Evolutionary conservation across 306 rosid species (phyloP).

Genomic region (Dalbergia cochinchinensis): DNA sequence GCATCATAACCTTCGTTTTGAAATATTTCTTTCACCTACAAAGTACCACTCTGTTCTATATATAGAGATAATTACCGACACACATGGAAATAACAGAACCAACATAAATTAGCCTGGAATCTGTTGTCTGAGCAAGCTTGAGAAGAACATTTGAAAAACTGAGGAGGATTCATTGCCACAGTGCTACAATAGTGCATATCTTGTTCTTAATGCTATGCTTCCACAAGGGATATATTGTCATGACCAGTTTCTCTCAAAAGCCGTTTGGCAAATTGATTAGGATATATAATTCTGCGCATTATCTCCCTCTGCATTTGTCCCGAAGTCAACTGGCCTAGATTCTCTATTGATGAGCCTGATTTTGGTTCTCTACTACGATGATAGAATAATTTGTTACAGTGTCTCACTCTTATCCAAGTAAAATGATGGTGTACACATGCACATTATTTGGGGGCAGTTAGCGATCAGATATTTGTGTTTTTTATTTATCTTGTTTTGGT

Average conservation of each 20-base stretch:
- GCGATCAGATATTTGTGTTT: background rate
- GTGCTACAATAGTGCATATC: background rate
- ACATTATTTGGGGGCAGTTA: conserved; percentile 16
- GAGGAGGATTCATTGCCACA: background rate
- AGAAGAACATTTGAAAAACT: background rate
- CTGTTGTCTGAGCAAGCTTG: background rate
- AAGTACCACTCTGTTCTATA: too few species aligned
- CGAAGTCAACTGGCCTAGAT: conserved; percentile 17
- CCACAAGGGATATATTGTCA: background rate
- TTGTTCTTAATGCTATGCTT: background rate
- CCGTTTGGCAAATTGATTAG: conserved; percentile 7
- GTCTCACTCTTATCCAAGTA: too few species aligned
- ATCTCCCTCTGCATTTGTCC: background rate
- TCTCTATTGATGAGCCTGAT: background rate
- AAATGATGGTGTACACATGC: conserved; percentile 14
- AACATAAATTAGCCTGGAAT: background rate
- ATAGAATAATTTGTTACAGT: background rate
- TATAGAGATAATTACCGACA: background rate
- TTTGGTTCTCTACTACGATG: background rate
- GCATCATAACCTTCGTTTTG: background rate
- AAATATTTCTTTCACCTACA: too few species aligned
- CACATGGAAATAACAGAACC: background rate
- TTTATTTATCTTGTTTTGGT: background rate
- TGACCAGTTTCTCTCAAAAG: background rate
- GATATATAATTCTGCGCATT: background rate